phyloP scores from a whole-genome alignment of 305 asterid genomes.

The Fraxinus angustifolia region DNA sequence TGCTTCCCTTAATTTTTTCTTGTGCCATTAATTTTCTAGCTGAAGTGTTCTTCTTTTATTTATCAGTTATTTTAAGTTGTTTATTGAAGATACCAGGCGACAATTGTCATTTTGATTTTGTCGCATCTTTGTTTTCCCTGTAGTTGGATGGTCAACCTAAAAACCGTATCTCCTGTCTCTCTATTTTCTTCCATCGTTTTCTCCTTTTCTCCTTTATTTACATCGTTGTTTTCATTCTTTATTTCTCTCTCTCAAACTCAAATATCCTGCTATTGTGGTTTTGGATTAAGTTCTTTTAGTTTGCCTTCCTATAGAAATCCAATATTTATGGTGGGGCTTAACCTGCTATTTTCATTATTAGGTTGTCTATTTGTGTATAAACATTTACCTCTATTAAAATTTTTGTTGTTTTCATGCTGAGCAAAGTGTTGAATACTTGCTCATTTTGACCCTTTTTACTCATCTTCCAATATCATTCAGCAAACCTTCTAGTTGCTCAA shows the following conservation, averaged over 20 bases:
- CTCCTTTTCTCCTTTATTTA: background rate
- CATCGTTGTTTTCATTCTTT: background rate
- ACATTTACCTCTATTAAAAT: background rate
- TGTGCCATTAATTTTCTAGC: conserved; percentile 7
- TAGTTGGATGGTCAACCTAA: background rate
- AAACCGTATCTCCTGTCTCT: background rate
- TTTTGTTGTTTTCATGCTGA: background rate
- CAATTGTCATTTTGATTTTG: background rate
- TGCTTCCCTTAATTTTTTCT: conserved; percentile 1
- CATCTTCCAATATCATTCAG: background rate
- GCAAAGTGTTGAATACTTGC: background rate
- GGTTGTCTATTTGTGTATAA: background rate
- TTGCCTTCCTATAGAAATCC: background rate
- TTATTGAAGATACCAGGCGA: background rate
- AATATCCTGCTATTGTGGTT: background rate
- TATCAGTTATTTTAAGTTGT: background rate
- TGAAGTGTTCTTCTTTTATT: conserved; percentile 9
- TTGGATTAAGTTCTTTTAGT: background rate
- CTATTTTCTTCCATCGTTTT: background rate
- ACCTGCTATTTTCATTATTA: background rate
- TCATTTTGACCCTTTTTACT: background rate
- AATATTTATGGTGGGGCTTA: background rate
- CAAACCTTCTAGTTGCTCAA: background rate
- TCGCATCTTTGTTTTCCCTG: conserved; percentile 4
- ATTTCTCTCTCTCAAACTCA: background rate